Conservation (phyloP, 768 basidiomycete genomes). For the Austroboletus festivus region DNA sequence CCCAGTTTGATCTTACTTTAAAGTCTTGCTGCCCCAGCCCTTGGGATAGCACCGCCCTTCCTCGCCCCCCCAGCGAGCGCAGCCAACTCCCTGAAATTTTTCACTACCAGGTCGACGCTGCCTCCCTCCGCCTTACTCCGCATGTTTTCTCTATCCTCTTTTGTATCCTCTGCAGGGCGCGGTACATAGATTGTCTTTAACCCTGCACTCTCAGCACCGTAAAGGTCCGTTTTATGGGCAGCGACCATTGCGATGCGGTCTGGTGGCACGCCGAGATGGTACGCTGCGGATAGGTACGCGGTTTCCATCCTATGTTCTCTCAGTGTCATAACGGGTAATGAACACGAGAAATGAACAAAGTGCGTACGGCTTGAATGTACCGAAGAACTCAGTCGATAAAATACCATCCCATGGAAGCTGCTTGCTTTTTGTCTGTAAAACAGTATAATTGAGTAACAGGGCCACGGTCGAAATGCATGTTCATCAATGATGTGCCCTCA, state of each 20-base stretch:
- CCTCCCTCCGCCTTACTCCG: constrained; percentile 53
- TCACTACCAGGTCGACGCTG: constrained; percentile 54
- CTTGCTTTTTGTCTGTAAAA: constrained; percentile 56
- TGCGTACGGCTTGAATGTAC: constrained; percentile 61
- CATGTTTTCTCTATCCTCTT: constrained; percentile 25
- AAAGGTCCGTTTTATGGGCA: constrained; percentile 56
- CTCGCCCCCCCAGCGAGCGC: no score
- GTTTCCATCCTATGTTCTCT: not conserved
- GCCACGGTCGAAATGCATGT: no score
- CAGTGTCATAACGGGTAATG: no score
- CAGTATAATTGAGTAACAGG: no score
- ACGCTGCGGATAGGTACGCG: constrained; percentile 47
- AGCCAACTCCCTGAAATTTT: constrained; percentile 51
- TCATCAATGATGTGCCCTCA: no score
- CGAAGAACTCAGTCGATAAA: constrained; percentile 58
- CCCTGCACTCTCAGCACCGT: constrained; percentile 49
- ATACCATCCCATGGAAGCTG: constrained; percentile 65
- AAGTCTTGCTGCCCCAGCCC: constrained; percentile 3
- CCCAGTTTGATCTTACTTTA: no score
- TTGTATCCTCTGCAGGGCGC: constrained; percentile 44
- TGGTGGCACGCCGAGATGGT: constrained; percentile 45
- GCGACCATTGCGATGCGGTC: constrained; percentile 62
- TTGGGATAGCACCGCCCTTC: no score
- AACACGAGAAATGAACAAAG: no score
- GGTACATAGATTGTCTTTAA: constrained; percentile 60